Conservation (phyloP, 2,329 filamentous ascomycete species). For the Fusarium nelsonii region DNA sequence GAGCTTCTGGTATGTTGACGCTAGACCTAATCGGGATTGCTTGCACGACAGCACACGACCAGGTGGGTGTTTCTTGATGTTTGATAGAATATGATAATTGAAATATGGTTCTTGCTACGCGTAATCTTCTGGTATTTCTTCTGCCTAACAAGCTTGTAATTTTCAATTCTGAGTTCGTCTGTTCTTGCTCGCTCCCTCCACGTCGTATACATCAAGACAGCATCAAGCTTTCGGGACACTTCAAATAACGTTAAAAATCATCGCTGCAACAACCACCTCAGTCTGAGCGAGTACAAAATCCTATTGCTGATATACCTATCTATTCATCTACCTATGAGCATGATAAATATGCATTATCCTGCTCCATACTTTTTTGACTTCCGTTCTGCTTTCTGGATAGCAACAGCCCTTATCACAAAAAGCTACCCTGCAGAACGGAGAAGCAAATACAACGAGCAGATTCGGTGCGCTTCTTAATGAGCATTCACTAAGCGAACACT, state of each 20-base stretch:
- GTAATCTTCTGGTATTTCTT: too few species aligned
- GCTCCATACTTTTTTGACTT: neutral
- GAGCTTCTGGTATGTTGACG: constrained; percentile 33
- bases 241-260: neutral
- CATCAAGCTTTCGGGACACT: neutral
- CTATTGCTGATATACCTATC: too few species aligned
- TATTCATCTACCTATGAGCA: too few species aligned
- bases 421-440: constrained; percentile 65
- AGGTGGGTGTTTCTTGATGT: constrained; percentile 1
- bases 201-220: neutral
- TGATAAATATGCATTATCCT: too few species aligned
- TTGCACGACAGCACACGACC: constrained; percentile 4
- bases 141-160: too few species aligned
- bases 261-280: too few species aligned
- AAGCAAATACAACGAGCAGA: neutral
- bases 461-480: neutral
- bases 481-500: neutral
- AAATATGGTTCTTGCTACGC: too few species aligned
- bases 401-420: neutral
- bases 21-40: constrained; percentile 40
- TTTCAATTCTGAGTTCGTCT: neutral
- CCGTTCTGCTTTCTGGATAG: neutral
- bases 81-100: neutral
- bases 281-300: too few species aligned
- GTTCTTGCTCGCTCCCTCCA: neutral